These are phyloP conservation scores for Apiotrichum mycotoxinovorans DNA, from an alignment of 1,284 basidiomycete species.

Conservation along the genomic window DNA sequence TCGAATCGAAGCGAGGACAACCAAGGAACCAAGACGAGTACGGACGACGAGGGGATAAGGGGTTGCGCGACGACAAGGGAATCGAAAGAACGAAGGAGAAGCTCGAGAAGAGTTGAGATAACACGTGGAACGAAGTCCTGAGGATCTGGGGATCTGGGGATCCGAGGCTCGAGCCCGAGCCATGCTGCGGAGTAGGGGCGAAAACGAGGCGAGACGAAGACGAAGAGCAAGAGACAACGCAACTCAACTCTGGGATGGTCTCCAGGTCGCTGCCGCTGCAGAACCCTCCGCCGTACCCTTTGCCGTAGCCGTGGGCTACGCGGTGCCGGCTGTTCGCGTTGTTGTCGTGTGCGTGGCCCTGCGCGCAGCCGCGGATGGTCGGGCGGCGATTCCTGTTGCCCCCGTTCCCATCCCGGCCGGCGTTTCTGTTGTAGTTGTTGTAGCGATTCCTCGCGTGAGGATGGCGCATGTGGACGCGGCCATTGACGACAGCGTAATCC, in stretches of 20 bases:
- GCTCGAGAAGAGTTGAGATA: too few relatives aligned
- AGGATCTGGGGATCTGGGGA: too few relatives aligned
- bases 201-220: background rate
- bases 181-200: too few relatives aligned
- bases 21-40: too few relatives aligned
- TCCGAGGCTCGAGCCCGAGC: too few relatives aligned
- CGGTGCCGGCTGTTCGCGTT: background rate
- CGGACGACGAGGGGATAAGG: too few relatives aligned
- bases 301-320: background rate
- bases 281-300: background rate
- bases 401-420: background rate
- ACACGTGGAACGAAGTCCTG: too few relatives aligned
- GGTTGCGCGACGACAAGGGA: too few relatives aligned
- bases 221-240: background rate
- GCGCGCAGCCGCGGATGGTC: background rate
- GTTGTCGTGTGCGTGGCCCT: background rate
- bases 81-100: too few relatives aligned
- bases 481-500: background rate
- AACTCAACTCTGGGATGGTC: background rate
- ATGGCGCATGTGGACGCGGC: background rate
- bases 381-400: background rate
- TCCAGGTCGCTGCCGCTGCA: constrained; percentile 2
- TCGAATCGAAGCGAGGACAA: too few relatives aligned
- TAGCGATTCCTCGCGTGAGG: background rate
- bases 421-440: background rate